Evolutionary conservation across 352 stramenopile genomes (phyloP).

Genomic region (Phytopythium boreale): DNA sequence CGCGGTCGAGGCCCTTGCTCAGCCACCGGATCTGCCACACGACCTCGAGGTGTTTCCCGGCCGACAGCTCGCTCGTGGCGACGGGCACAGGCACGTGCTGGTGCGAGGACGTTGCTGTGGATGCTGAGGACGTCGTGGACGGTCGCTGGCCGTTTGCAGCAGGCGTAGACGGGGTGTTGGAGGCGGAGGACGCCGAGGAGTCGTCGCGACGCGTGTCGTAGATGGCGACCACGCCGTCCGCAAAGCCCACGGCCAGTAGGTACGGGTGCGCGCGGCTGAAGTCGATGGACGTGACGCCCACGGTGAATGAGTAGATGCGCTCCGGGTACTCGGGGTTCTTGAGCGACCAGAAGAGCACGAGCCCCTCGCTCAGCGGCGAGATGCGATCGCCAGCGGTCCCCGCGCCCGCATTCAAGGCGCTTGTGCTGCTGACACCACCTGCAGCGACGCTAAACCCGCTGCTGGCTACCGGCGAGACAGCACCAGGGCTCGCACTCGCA

Average conservation of each 20-base stretch:
- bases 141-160: conserved; percentile 1
- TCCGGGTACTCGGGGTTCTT: conserved; percentile 92
- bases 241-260: conserved; percentile 87
- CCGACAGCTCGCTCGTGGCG: conserved; percentile 51
- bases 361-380: conserved; percentile 32
- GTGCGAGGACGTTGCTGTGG: background rate
- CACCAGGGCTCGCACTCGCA: background rate
- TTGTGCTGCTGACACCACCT: conserved; percentile 5
- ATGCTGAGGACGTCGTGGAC: background rate
- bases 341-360: conserved; percentile 93
- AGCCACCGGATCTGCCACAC: conserved; percentile 94
- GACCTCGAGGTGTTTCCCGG: conserved; percentile 84
- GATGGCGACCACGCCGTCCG: conserved; percentile 88
- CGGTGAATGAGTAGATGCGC: conserved; percentile 75
- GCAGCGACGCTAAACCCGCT: conserved; percentile 4
- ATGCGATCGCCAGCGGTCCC: background rate
- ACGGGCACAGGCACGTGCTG: conserved; percentile 37
- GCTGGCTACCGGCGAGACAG: background rate
- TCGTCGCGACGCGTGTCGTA: conserved; percentile 87
- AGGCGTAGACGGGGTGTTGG: background rate
- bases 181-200: conserved; percentile 8
- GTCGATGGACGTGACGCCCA: conserved; percentile 86
- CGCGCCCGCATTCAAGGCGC: background rate
- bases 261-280: conserved; percentile 87
- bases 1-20: conserved; percentile 75